Evolutionary conservation across 225 moss, liverwort and hornwort genomes (phyloP).

Genomic region (Asterella californica): DNA sequence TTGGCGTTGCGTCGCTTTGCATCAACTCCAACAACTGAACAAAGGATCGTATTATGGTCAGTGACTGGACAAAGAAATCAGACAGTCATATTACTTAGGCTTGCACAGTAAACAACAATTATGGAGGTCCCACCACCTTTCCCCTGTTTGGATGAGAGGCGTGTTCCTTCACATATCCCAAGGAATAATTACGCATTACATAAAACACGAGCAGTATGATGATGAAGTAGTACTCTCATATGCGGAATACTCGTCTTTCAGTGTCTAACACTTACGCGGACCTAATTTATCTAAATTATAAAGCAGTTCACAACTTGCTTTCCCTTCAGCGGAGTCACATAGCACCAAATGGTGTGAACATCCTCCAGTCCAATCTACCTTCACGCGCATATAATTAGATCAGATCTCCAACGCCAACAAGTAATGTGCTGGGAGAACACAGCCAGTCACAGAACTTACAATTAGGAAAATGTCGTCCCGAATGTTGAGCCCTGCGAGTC

Average conservation of each 20-base stretch:
- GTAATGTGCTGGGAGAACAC: background rate
- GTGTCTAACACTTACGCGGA: background rate
- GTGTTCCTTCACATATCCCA: background rate
- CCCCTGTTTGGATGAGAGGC: too few species aligned
- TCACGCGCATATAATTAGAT: background rate
- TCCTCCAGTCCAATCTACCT: background rate
- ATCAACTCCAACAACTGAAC: slow-evolving; percentile 91
- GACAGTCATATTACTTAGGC: background rate
- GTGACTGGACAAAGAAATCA: background rate
- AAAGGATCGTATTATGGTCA: background rate
- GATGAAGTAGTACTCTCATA: too few species aligned
- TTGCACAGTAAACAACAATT: background rate
- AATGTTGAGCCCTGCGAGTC: slow-evolving; percentile 85
- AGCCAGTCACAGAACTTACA: slow-evolving; percentile 49
- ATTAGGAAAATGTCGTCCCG: slow-evolving; percentile 74
- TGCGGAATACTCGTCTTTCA: too few species aligned
- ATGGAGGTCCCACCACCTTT: background rate
- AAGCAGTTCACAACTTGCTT: background rate
- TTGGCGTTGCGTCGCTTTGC: slow-evolving; percentile 87
- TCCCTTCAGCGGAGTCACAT: background rate
- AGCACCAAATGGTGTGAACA: background rate
- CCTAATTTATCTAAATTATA: background rate
- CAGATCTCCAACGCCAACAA: background rate
- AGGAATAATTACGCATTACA: background rate
- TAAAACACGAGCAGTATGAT: too few species aligned